Conservation (phyloP, 2,329 filamentous ascomycete genomes). For the Epichloe baconii region DNA sequence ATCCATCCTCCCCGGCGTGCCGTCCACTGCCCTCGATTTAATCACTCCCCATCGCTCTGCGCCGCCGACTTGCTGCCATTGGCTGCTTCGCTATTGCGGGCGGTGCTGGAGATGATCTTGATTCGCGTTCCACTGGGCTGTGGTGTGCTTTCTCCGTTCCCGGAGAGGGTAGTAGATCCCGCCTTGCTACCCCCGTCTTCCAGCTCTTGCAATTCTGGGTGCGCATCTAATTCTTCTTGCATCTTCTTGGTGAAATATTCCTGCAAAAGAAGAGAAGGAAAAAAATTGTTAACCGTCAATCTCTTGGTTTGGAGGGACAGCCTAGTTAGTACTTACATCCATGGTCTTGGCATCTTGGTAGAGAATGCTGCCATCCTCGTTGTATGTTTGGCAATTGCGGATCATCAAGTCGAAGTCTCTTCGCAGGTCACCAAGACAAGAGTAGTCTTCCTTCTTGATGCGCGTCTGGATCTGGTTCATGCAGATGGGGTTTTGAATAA, state of each 20-base stretch:
- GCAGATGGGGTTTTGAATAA: conserved; percentile 85
- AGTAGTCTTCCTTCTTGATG: conserved; percentile 94
- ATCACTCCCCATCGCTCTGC: conserved; percentile 43
- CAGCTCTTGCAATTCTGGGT: conserved; percentile 42
- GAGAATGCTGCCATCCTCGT: conserved; percentile 86
- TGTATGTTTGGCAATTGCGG: conserved; percentile 87
- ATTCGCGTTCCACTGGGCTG: conserved; percentile 52
- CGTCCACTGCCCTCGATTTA: not conserved
- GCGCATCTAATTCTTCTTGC: conserved; percentile 38
- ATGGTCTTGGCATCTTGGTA: conserved; percentile 89
- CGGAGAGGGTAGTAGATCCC: conserved; percentile 26
- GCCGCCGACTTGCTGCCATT: conserved; percentile 27
- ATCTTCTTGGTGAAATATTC: conserved; percentile 43
- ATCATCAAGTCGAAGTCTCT: conserved; percentile 76
- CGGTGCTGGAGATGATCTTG: conserved; percentile 45
- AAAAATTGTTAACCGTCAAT: not conserved
- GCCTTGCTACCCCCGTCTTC: conserved; percentile 31
- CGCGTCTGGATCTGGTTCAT: conserved; percentile 92
- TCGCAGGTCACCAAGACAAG: conserved; percentile 63
- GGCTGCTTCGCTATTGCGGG: conserved; percentile 16
- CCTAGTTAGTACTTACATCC: conserved; percentile 51
- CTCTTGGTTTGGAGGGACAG: not conserved
- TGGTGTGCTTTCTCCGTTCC: conserved; percentile 52
- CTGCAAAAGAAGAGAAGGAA: conserved; percentile 20
- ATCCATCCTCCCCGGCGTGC: not conserved